These are phyloP conservation scores for Podosphaera xanthii DNA, from an alignment of 2,329 filamentous ascomycete species.

Conservation along the genomic window DNA sequence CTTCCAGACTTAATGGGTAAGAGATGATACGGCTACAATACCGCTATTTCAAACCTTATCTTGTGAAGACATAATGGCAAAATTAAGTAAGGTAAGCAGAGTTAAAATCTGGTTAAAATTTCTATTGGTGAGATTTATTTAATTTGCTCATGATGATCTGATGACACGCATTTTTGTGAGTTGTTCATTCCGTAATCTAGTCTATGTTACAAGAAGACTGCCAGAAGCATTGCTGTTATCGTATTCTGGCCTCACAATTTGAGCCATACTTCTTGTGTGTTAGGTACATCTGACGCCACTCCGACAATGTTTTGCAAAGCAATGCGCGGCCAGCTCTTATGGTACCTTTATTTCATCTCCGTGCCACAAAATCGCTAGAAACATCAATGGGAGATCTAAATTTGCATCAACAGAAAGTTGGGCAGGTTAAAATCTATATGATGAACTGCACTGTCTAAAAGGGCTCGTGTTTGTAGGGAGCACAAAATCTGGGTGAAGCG, in stretches of 20 bases:
- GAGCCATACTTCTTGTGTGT: conserved; percentile 23
- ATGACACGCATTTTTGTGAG: no score
- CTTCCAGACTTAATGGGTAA: no score
- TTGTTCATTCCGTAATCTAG: no score
- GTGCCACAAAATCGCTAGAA: conserved; percentile 34
- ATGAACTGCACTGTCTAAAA: conserved; percentile 72
- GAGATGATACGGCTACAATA: not conserved
- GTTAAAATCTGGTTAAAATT: no score
- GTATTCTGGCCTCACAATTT: no score
- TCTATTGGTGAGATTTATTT: no score
- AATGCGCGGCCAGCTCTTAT: conserved; percentile 35
- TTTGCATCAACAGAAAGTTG: conserved; percentile 47
- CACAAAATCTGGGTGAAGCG: conserved; percentile 8
- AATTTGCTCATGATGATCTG: no score
- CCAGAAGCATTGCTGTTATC: no score
- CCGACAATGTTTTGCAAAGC: conserved; percentile 32
- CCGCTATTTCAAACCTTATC: not conserved
- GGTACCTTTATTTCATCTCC: conserved; percentile 28
- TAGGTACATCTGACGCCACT: conserved; percentile 67
- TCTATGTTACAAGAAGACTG: no score
- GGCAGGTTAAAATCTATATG: conserved; percentile 30
- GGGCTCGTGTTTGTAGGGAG: conserved; percentile 41
- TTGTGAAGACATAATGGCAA: no score
- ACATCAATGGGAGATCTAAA: conserved; percentile 36
- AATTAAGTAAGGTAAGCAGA: no score